Conservation (phyloP, 805 yeast genomes). For the Saccharomyces kudriavzevii region DNA sequence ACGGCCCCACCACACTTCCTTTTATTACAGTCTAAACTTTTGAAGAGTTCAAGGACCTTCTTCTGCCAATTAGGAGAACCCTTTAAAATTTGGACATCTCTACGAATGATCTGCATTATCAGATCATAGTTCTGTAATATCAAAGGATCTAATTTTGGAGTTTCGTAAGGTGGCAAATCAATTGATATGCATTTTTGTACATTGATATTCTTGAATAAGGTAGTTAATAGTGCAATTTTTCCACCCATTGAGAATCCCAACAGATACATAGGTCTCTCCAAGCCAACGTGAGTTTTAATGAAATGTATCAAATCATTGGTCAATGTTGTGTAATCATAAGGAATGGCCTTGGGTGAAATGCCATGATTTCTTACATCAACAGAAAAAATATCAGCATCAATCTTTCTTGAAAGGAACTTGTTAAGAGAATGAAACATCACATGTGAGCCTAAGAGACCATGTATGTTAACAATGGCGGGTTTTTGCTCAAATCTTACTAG, state of each 20-base stretch:
- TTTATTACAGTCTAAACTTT: slow-evolving; percentile 12
- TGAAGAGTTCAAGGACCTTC: slow-evolving; percentile 12
- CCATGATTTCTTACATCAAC: slow-evolving; percentile 55
- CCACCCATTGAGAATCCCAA: slow-evolving; percentile 60
- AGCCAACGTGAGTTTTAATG: slow-evolving; percentile 23
- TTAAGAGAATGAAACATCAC: slow-evolving; percentile 37
- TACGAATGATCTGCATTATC: slow-evolving; percentile 15
- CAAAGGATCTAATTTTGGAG: slow-evolving; percentile 16
- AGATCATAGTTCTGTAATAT: slow-evolving; percentile 15
- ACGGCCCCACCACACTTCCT: slow-evolving; percentile 9
- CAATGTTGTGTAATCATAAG: slow-evolving; percentile 38
- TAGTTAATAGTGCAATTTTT: slow-evolving; percentile 42
- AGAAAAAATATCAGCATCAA: slow-evolving; percentile 33
- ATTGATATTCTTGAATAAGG: slow-evolving; percentile 24
- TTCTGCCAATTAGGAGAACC: slow-evolving; percentile 20
- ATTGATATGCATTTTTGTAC: slow-evolving; percentile 39
- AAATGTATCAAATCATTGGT: slow-evolving; percentile 37
- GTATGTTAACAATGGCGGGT: slow-evolving; percentile 40
- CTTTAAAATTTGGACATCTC: slow-evolving; percentile 15
- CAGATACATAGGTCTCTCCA: slow-evolving; percentile 27
- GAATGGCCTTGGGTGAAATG: slow-evolving; percentile 35
- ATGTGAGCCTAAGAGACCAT: slow-evolving; percentile 48
- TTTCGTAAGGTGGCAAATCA: slow-evolving; percentile 28
- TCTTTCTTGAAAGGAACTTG: slow-evolving; percentile 26
- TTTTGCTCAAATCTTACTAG: background rate